A percentile compares a stretch with the other conserved stretches of the same genome.
phyloP scores from a whole-genome alignment of 768 basidiomycete genomes.

The Macrolepiota fuliginosa region DNA sequence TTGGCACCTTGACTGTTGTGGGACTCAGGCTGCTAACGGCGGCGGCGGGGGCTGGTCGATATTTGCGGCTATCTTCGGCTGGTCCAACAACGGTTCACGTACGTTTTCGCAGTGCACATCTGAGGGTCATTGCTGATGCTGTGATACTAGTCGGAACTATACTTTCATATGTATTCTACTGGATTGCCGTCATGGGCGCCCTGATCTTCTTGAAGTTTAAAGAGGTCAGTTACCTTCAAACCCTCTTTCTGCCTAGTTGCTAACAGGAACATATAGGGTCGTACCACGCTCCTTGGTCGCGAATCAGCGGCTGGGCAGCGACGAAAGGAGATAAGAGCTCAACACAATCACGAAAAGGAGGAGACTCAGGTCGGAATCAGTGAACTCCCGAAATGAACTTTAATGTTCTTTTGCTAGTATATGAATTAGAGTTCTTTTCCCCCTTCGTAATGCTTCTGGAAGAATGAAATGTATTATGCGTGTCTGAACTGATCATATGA shows the following conservation, averaged over 20 bases:
- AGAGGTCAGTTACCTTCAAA: conserved; percentile 35
- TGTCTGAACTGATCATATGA: no score
- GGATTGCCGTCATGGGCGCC: conserved; percentile 73
- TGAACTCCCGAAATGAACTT: background rate
- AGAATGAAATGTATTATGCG: no score
- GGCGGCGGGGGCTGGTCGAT: conserved; percentile 67
- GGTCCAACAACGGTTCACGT: conserved; percentile 83
- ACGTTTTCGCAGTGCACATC: conserved; percentile 18
- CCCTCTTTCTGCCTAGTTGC: background rate
- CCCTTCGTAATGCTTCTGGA: background rate
- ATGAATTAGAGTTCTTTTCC: background rate
- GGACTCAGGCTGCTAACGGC: conserved; percentile 46
- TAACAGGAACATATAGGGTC: conserved; percentile 40
- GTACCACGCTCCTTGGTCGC: conserved; percentile 55
- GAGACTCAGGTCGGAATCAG: background rate
- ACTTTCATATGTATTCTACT: conserved; percentile 89
- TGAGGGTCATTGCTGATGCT: background rate
- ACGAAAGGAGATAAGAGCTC: background rate
- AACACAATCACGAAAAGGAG: background rate
- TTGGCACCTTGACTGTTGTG: conserved; percentile 86
- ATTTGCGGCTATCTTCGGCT: conserved; percentile 84
- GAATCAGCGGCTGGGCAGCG: conserved; percentile 47
- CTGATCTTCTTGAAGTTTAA: conserved; percentile 68
- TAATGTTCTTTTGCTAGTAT: background rate
- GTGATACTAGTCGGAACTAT: conserved; percentile 62